Evolutionary conservation across 495 filamentous ascomycete genomes (phyloP), one percentile per base, ranked within the genome.

Genomic region (Echria macrotheca): DNA sequence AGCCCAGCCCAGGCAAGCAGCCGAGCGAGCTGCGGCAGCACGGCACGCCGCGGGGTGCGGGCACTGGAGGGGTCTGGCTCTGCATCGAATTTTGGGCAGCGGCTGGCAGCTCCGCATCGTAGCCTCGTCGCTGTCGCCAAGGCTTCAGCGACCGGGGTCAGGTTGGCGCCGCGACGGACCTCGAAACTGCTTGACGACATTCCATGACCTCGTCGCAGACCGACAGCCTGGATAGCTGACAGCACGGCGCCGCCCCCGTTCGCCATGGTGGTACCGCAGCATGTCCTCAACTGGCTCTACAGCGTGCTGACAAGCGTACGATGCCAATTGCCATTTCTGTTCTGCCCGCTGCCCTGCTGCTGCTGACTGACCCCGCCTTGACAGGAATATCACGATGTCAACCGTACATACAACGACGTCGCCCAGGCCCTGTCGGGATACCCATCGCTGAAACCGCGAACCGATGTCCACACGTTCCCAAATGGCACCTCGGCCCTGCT

Each of bases 381-480:
- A 26, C 58, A 96, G 91, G 89, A 96, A 77, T 97, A 98, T 61
- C 83, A 81, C 55, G 88, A 96, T 70, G 82, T 89, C 39, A 90
- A 89, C 59, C 87, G 89, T 24, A 88, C 91, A 46, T 96, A 96
- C 70, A 84, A 85, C 63, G 91, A 97, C 65, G 83, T 95, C 54
- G 90, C 84, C 55, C 83, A 85, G 62, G 80, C 81, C 23, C 80
- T 98, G 19, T 80, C 86, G 7, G 78, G 88, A 49, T 88, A 91
- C 60, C 85, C 90, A 9, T 86, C 87, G 6, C 77, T 98, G 22
- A 84, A 84, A 2, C 89, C 91, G n/a, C 80, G 87, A 52, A 98
- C 94, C 31, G 89, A 96, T 63, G 93, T 97, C 42, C 95, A 97
- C 69, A 97, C 91, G 32, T 91, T 89, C 69, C 89, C 95, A 57